Base-by-base conservation (phyloP, 352 stramenopile species). In the Hyaloperonospora arabidopsidis region DNA sequence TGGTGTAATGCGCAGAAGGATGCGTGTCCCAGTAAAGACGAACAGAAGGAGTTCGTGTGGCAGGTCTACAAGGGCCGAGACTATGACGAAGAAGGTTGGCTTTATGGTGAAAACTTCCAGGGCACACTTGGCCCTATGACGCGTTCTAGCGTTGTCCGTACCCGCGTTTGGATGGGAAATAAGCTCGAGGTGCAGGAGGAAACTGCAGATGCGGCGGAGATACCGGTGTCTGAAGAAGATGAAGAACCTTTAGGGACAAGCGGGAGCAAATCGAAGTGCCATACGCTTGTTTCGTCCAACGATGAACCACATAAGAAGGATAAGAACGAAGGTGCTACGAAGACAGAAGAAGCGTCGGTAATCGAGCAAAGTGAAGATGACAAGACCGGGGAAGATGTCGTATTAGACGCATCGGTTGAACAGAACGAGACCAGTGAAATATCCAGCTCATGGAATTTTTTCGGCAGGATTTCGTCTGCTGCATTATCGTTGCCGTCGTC, bases 31-130 rank as follows among this genome's bases (percentile, higher is more conserved):
- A 72, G 66, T 57, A 85, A 72, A 59, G 69, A 82, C 34, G 74
- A 89, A 48, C 75, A 76, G 50, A 72, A 65, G n/a, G 72, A 78
- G 43, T 73, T 74, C 50, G 59, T 72, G 15, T 93, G 83, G 83
- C 65, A 72, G n/a, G 67, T 91, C 28, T 93, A 89, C 72, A 87
- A 85, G 51, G 75, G 79, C 5, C 67, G 87, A 34, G 83, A 93
- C 57, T 93, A 93, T 57, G 83, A 93, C 44, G 75, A 84, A 36
- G 82, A 93, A 57, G 83, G 83, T 14, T 93, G 83, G 83, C 68
- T 93, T 18, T 93, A 93, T 49, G 74, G 79, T 23, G 54, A 68
- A 3, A 72, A 61, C n/a, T 93, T 93, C 58, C 57, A 67, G 8
- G 77, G 84, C 13, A 68, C 82, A 25, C 67, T 86, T 49, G 83